phyloP scores from a whole-genome alignment of 805 yeast species.

The Candida odintsovae region DNA sequence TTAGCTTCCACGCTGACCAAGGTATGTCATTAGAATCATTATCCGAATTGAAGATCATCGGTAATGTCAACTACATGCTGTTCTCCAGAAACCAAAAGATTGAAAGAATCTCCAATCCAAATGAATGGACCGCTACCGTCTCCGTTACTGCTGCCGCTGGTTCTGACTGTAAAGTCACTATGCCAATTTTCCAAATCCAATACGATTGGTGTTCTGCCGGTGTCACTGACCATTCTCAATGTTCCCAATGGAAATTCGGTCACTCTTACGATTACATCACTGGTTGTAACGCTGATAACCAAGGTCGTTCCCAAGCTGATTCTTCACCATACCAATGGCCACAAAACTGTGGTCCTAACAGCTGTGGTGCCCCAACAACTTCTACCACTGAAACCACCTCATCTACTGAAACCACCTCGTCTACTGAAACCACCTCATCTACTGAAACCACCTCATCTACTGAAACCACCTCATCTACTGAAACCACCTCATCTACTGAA shows the following conservation, averaged over 20 bases:
- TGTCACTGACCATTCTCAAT: constrained; percentile 13
- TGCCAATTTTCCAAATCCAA: constrained; percentile 10
- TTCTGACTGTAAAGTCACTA: constrained; percentile 1
- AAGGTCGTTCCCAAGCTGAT: constrained; percentile 17
- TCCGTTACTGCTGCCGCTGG: constrained; percentile 1
- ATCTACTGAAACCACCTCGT: no score
- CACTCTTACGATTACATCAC: constrained; percentile 19
- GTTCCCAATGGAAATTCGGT: constrained; percentile 15
- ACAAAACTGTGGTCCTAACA: background rate
- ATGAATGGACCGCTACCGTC: constrained; percentile 8
- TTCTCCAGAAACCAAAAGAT: constrained; percentile 7
- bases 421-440: no score
- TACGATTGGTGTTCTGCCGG: constrained; percentile 13
- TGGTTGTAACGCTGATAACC: constrained; percentile 20
- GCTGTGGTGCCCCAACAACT: background rate
- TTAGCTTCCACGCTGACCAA: constrained; percentile 3
- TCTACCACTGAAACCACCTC: background rate
- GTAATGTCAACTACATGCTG: constrained; percentile 3
- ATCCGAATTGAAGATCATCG: constrained; percentile 12
- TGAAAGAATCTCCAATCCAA: constrained; percentile 6
- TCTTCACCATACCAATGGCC: constrained; percentile 20
- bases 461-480: no score
- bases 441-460: no score
- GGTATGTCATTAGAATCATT: constrained; percentile 6
- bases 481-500: no score